Base-by-base conservation (phyloP, 306 rosid genomes). In the Carpinus viminea region DNA sequence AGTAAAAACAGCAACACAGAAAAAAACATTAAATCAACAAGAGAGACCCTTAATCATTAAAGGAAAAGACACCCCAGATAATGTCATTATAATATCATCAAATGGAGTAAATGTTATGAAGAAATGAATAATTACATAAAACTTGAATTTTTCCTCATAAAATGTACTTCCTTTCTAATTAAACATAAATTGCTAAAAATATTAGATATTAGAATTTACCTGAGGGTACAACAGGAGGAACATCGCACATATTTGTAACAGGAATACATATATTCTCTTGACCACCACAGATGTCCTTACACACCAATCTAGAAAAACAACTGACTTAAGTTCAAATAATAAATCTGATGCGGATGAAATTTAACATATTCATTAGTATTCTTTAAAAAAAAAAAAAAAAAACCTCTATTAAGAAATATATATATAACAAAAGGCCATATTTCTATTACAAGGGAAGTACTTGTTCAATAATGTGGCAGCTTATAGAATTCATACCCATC, bases 231-330 rank as follows among this genome's bases (percentile, higher is more conserved):
- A 92, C 89, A 64, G 98, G 91, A 55, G 92, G 91, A 18, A 89
- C 93, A 76, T 95, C 98, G 34, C 91, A 92, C 88, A 91, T 76
- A 82, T 95, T 95, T 28, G 98, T 92, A 53, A 93, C 98, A 21
- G 96, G 97, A 81, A 95, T 89, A 2, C 93, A 91, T 21, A 83
- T 50, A 78, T 86, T 78, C 85, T 95, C 99, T 75, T 83, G 87
- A 61, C 99, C 94, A n/a, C 83, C 89, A 17, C 91, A 83, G 70
- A 93, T 91, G 86, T 95, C 98, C 72, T 90, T 86, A 59, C 91
- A 93, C 66, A 91, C 97, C 90, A 95, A 88, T 79, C 97, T 94
- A 84, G 81, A 65, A 66, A 78, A 73, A 64, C 36, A 64, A 36
- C 46, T 28, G 83, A 62, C 55, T 56, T 41, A 74, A 78, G 31